Evolutionary conservation across 169 alveolate genomes (phyloP).

Genomic region (Cardiosporidium cionae): DNA sequence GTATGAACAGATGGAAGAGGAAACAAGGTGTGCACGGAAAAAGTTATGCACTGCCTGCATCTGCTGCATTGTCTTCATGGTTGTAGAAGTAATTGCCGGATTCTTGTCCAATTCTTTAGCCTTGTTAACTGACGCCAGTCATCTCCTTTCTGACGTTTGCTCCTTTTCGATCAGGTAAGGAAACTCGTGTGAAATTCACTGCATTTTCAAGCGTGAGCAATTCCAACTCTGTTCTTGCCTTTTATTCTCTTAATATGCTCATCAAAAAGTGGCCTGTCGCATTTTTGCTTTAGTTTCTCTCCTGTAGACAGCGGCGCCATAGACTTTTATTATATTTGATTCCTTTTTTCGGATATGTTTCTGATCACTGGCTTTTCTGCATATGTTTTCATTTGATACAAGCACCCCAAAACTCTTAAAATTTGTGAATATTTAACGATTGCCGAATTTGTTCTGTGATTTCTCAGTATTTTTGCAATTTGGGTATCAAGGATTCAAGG

Average conservation of each 20-base stretch:
- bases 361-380: too few species aligned
- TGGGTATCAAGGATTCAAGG: conserved; percentile 75
- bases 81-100: conserved; percentile 76
- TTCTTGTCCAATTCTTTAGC: conserved; percentile 71
- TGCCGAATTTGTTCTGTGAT: too few species aligned
- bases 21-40: conserved; percentile 21
- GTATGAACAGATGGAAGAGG: too few species aligned
- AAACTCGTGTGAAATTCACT: not conserved
- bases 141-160: conserved; percentile 83
- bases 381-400: too few species aligned
- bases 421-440: too few species aligned
- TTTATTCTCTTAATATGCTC: too few species aligned
- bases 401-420: too few species aligned
- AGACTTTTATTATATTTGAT: too few species aligned
- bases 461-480: conserved; percentile 76
- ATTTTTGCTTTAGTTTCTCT: too few species aligned
- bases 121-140: conserved; percentile 90
- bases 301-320: too few species aligned
- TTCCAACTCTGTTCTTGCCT: not conserved
- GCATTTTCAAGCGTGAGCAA: not conserved
- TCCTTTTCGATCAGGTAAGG: conserved; percentile 68
- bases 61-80: conserved; percentile 48
- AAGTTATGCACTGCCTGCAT: conserved; percentile 25
- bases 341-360: too few species aligned
- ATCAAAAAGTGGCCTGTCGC: too few species aligned